Evolutionary conservation across 306 rosid genomes (phyloP).

Genomic region (Quercus robur): DNA sequence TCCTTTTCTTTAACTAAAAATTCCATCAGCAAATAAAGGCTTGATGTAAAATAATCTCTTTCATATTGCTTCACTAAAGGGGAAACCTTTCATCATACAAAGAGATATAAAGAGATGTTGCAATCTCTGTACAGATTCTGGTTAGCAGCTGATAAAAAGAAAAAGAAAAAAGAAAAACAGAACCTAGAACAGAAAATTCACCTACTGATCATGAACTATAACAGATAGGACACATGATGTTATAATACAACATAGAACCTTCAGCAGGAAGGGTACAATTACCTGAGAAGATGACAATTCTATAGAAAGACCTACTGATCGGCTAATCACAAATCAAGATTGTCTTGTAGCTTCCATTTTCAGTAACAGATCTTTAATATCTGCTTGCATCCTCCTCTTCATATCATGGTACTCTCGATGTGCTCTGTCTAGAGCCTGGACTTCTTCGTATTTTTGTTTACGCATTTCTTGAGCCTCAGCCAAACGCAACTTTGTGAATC

Average conservation of each 20-base stretch:
- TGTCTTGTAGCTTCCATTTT: slow-evolving; percentile 97
- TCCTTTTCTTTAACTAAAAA: background rate
- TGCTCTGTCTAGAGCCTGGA: slow-evolving; percentile 71
- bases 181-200: slow-evolving; percentile 33
- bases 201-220: slow-evolving; percentile 34
- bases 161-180: slow-evolving; percentile 13
- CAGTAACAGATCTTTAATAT: slow-evolving; percentile 74
- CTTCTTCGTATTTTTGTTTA: slow-evolving; percentile 71
- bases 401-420: slow-evolving; percentile 76
- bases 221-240: slow-evolving; percentile 28
- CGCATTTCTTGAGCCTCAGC: slow-evolving; percentile 75
- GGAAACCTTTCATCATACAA: slow-evolving; percentile 35
- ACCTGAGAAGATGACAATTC: slow-evolving; percentile 32
- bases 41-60: slow-evolving; percentile 7
- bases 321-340: slow-evolving; percentile 56
- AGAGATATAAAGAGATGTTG: slow-evolving; percentile 42
- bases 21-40: background rate
- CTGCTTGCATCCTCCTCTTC: slow-evolving; percentile 91
- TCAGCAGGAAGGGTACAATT: slow-evolving; percentile 24
- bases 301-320: slow-evolving; percentile 14
- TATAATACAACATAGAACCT: slow-evolving; percentile 35
- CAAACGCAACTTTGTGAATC: slow-evolving; percentile 67
- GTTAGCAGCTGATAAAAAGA: slow-evolving; percentile 51
- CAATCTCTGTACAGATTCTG: slow-evolving; percentile 55
- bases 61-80: slow-evolving; percentile 28